Conservation (phyloP, 441 rosid species). For the Pelargonium cotyledonis region DNA sequence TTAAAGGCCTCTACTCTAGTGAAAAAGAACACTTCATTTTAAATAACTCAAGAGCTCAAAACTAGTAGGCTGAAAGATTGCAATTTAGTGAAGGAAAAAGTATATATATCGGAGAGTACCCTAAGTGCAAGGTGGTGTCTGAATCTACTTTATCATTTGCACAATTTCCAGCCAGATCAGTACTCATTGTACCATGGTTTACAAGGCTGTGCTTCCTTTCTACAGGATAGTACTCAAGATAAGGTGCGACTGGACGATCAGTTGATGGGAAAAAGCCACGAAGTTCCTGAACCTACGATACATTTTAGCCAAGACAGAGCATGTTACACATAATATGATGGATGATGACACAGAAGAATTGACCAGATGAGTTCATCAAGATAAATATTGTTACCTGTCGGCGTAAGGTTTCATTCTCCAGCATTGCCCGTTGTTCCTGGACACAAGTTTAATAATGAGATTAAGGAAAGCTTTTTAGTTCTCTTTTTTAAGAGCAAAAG, state of each 20-base stretch:
- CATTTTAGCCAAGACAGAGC: background rate
- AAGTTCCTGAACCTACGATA: slow-evolving; percentile 67
- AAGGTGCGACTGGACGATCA: slow-evolving; percentile 37
- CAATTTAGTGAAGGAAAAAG: background rate
- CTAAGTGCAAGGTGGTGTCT: slow-evolving; percentile 75
- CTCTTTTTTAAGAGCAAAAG: background rate
- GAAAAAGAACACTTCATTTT: too few relatives aligned
- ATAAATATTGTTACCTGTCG: slow-evolving; percentile 49
- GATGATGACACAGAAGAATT: background rate
- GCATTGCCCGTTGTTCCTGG: slow-evolving; percentile 73
- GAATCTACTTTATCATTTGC: slow-evolving; percentile 54
- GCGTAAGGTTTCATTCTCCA: slow-evolving; percentile 86
- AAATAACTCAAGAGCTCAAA: too few relatives aligned
- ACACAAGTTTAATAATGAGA: slow-evolving; percentile 10
- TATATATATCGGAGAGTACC: slow-evolving; percentile 34
- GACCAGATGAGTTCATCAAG: background rate
- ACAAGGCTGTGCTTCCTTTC: slow-evolving; percentile 39
- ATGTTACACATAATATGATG: background rate
- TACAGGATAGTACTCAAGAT: slow-evolving; percentile 42
- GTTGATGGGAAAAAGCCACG: slow-evolving; percentile 53
- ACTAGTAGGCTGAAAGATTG: slow-evolving; percentile 5
- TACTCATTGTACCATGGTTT: slow-evolving; percentile 32
- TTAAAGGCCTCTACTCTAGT: too few relatives aligned
- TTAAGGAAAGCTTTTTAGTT: background rate
- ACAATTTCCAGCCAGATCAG: slow-evolving; percentile 32